Percentiles rank a stretch among this genome's conserved stretches.
Evolutionary conservation across 768 basidiomycete genomes (phyloP).

Genomic region (Suillus subaureus): DNA sequence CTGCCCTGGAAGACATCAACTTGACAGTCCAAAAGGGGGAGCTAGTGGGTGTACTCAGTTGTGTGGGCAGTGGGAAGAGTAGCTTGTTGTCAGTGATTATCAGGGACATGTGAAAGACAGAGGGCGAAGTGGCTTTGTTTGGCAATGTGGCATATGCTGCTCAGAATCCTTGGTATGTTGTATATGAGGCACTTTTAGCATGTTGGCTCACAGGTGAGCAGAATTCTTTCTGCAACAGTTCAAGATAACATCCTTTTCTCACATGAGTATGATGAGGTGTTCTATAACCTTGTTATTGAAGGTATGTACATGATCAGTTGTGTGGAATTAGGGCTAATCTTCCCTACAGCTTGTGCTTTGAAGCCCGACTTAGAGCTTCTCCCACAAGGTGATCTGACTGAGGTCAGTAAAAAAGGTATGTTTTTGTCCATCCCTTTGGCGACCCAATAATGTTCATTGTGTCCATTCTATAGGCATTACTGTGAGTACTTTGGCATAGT

Average conservation of each 20-base stretch:
- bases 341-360: constrained; percentile 74
- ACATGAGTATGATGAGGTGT: constrained; percentile 82
- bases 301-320: constrained; percentile 39
- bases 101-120: constrained; percentile 80
- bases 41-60: constrained; percentile 83
- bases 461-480: constrained; percentile 49
- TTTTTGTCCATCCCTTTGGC: neutral
- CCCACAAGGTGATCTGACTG: constrained; percentile 79
- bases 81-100: constrained; percentile 79
- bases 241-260: constrained; percentile 93
- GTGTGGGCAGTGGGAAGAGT: constrained; percentile 92
- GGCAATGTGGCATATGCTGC: constrained; percentile 83
- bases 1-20: constrained; percentile 75
- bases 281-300: constrained; percentile 82
- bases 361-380: constrained; percentile 78
- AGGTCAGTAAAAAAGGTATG: constrained; percentile 83
- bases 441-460: neutral
- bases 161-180: constrained; percentile 78
- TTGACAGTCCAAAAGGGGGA: constrained; percentile 78
- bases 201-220: constrained; percentile 25
- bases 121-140: constrained; percentile 70
- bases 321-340: neutral
- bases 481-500: constrained; percentile 37
- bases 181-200: neutral
- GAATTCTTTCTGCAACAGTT: constrained; percentile 85